Base-by-base conservation (phyloP, 2,329 filamentous ascomycete species). In the Calonectria pauciramosa region DNA sequence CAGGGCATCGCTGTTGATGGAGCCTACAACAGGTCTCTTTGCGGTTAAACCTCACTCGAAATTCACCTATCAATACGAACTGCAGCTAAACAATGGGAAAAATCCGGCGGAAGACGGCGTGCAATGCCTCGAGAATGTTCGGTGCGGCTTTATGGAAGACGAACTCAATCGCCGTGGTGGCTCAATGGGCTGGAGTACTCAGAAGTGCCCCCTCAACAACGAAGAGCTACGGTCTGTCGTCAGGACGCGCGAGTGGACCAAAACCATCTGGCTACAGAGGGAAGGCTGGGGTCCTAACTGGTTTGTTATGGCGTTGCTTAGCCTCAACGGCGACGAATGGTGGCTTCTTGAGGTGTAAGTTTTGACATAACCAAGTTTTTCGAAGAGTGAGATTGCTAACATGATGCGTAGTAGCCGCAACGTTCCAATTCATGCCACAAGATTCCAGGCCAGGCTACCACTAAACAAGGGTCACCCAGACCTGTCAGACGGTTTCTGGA, bases 21-120 rank as follows among this genome's bases (percentile, higher is more conserved):
- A 98, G 78, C 92, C 94, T 0, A 91, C 94, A 32, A 96, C 94
- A 0, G 97, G 97, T n/a, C 86, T 89, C 14, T 93, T 96, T 75
- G 91, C 92, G 13, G 85, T 98, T 47, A 91, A 91, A 72, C 94
- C 95, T 74, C 90, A 90, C 66, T 91, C 91, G 3, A 88, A 87
- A 72, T 85, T 89, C 56, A 87, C 90, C 5, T 86, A 88, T 11
- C 88, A 91, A 26, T 88, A 89, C 23, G 95, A 98, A 81, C 86
- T 86, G 38, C 90, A 90, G 41, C 87, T 97, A 70, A 96, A 95
- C 82, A 86, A 88, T 36, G 84, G 87, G 23, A 89, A 87, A 74
- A 90, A 92, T 70, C 89, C 91, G 1, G 86, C 89, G 1, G 87
- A 89, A 13, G 91, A 94, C 36, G 91, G 91, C 0, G 87, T 91